Base-by-base conservation (phyloP, 208 protist genomes). In the Perkinsela sp. region DNA sequence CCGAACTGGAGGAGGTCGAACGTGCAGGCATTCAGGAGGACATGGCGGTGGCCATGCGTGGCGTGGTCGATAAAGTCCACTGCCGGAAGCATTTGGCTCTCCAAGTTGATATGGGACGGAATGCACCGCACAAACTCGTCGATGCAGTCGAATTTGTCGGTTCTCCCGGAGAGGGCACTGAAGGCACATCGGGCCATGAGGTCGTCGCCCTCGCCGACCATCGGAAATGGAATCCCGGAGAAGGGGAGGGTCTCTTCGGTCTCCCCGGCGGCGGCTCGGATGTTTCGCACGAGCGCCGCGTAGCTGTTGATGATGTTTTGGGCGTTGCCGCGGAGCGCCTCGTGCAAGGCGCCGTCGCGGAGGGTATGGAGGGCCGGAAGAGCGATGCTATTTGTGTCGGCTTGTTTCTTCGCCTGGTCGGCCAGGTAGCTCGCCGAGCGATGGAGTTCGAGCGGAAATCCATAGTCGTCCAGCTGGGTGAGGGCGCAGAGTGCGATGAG, bases 1-100 rank as follows among this genome's bases (percentile, higher is more conserved):
- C 81, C 80, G 73, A 80, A 85, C 40, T 80, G 79, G 65, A 89
- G 73, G 71, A 89, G 90, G 76, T 92, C 86, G 1, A 77, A 75
- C 31, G 88, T 65, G 67, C 82, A 87, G 29, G 82, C 85, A 74
- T 89, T 92, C 32, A 92, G 86, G 66, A 89, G 77, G 71, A 92
- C 75, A 74, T 90, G 82, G 40, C 77, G 75, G 29, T 81, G 78
- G 69, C 89, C 83, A 71, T 90, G 83, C 65, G 84, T 74, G 75
- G 83, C 85, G 72, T 83, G 80, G 71, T 92, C 86, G 6, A 71
- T 77, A 32, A 89, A 40, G 78, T 92, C 86, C 32, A 87, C 65
- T 30, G 85, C 69, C 16, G 86, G 86, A 68, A 92, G 74, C 72
- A 88, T 73, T 48, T 76, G 75, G 29, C 77, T 78, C 70, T 92